phyloP scores from a whole-genome alignment of 352 stramenopile species.

The Pythium folliculosum region DNA sequence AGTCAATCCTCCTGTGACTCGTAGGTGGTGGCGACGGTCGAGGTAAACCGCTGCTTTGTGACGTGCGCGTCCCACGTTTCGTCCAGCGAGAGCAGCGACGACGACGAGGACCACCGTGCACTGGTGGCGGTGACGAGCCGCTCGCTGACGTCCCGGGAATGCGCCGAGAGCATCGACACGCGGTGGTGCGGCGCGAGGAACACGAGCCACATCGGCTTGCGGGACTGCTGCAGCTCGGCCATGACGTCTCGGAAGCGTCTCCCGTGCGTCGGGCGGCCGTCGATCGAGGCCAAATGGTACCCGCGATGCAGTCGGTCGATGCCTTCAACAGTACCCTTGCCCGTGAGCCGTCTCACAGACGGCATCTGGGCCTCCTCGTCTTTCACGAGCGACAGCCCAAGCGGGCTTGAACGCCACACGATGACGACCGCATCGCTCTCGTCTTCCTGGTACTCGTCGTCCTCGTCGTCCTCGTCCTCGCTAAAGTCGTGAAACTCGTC shows the following conservation, averaged over 20 bases:
- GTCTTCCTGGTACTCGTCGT: background rate
- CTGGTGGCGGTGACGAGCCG: background rate
- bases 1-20: conserved; percentile 8
- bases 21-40: conserved; percentile 3
- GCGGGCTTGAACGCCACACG: conserved; percentile 46
- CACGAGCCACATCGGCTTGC: conserved; percentile 53
- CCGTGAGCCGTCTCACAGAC: conserved; percentile 70
- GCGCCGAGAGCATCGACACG: conserved; percentile 12
- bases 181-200: conserved; percentile 40
- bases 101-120: conserved; percentile 15
- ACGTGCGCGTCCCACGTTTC: conserved; percentile 2
- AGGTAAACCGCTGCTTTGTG: background rate
- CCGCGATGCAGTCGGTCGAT: conserved; percentile 49
- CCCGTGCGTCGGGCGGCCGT: conserved; percentile 38
- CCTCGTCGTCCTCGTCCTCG: conserved; percentile 8
- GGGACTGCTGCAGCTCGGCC: conserved; percentile 32
- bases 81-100: conserved; percentile 16
- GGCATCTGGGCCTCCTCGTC: conserved; percentile 49
- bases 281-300: conserved; percentile 52
- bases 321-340: conserved; percentile 45
- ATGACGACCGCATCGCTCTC: conserved; percentile 38
- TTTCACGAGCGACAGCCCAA: conserved; percentile 57
- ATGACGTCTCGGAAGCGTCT: conserved; percentile 37
- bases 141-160: background rate
- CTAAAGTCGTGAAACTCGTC: conserved; percentile 26